These are phyloP conservation scores for Annulohypoxylon moriforme DNA, from an alignment of 495 filamentous ascomycete genomes.

Conservation along the genomic window DNA sequence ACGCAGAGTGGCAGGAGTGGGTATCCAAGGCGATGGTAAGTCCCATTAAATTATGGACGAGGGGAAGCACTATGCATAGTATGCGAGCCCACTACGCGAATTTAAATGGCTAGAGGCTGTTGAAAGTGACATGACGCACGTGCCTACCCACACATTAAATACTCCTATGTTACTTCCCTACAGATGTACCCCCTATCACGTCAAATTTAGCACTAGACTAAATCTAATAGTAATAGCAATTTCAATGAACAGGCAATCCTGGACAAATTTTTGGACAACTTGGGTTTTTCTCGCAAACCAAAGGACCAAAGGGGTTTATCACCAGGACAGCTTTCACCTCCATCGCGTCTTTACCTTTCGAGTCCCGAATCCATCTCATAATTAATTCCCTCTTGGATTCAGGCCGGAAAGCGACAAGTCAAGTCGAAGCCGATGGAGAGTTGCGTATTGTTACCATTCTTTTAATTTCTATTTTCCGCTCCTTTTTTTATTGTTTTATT, in stretches of 20 bases:
- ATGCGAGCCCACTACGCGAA: constrained; percentile 34
- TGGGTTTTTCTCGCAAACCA: constrained; percentile 44
- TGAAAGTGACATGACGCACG: constrained; percentile 26
- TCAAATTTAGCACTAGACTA: constrained; percentile 39
- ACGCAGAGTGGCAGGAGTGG: constrained; percentile 40
- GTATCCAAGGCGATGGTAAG: constrained; percentile 37
- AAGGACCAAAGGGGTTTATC: constrained; percentile 31
- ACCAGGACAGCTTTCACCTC: constrained; percentile 30
- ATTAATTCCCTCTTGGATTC: constrained; percentile 28
- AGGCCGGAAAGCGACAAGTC: constrained; percentile 25
- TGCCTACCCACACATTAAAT: background rate
- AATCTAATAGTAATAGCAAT: constrained; percentile 44
- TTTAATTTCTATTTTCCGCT: constrained; percentile 42
- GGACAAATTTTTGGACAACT: constrained; percentile 44
- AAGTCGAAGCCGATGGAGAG: constrained; percentile 41
- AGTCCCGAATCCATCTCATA: background rate
- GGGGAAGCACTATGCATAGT: constrained; percentile 33
- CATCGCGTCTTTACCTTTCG: constrained; percentile 31
- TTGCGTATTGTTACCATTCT: constrained; percentile 50
- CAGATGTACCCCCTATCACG: constrained; percentile 31
- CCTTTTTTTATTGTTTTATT: constrained; percentile 23
- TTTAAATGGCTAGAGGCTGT: constrained; percentile 17
- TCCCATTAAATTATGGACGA: constrained; percentile 43
- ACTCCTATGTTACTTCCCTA: background rate
- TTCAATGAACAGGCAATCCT: constrained; percentile 45